Percentiles rank a stretch among this genome's conserved stretches.
phyloP scores from a whole-genome alignment of 805 yeast species.

The Candida silvicultrix region DNA sequence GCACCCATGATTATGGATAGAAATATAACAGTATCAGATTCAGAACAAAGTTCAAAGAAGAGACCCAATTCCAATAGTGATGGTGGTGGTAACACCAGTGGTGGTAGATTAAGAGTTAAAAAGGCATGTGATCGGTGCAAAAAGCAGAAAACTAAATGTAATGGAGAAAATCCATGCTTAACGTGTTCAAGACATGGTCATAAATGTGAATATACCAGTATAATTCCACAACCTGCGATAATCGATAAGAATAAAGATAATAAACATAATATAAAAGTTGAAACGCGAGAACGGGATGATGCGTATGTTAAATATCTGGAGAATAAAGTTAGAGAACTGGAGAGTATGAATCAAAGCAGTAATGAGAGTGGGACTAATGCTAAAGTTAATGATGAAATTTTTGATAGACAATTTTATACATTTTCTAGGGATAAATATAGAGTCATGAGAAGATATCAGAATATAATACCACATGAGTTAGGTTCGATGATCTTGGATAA shows the following conservation, averaged over 20 bases:
- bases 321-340: conserved; percentile 34
- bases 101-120: conserved; percentile 28
- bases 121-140: conserved; percentile 55
- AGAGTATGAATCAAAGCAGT: conserved; percentile 18
- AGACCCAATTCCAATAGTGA: too few species aligned
- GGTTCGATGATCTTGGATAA: conserved; percentile 28
- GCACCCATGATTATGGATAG: conserved; percentile 17
- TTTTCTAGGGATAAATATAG: conserved; percentile 38
- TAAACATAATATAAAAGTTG: neutral
- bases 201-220: conserved; percentile 6
- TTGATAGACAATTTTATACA: conserved; percentile 19
- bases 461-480: conserved; percentile 32
- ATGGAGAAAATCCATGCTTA: conserved; percentile 45
- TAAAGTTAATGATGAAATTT: conserved; percentile 10
- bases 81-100: neutral
- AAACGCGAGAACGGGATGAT: neutral
- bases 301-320: conserved; percentile 31
- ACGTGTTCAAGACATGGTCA: conserved; percentile 28
- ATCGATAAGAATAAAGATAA: neutral
- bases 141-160: conserved; percentile 50
- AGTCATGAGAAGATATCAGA: conserved; percentile 40
- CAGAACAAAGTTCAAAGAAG: too few species aligned
- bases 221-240: neutral
- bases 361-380: neutral
- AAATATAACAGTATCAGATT: neutral